A percentile compares a stretch with the other conserved stretches of the same genome.
These are phyloP conservation scores for Colletotrichum destructivum DNA, from an alignment of 2,329 filamentous ascomycete genomes.

Conservation along the genomic window DNA sequence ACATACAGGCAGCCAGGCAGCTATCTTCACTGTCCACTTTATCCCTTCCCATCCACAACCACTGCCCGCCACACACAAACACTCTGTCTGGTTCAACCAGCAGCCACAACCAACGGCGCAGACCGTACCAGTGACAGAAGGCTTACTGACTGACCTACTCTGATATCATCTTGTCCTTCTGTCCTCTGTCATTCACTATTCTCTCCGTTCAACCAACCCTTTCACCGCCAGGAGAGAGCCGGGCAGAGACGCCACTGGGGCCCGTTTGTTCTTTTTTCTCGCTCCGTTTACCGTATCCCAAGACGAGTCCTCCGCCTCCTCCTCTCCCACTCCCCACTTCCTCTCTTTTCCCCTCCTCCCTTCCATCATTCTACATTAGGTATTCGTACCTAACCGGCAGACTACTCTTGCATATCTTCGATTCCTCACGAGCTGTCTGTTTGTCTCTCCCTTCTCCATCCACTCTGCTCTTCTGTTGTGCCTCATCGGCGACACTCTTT, in stretches of 20 bases:
- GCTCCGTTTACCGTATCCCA: conserved; percentile 13
- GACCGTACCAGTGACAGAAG: background rate
- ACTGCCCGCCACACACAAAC: too few species aligned
- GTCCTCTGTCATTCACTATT: background rate
- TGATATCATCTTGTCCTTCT: background rate
- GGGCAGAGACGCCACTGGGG: background rate
- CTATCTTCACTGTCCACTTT: background rate
- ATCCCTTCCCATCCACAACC: background rate
- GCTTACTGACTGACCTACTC: background rate
- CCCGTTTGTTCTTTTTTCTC: conserved; percentile 3
- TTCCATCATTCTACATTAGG: background rate
- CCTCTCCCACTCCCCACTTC: conserved; percentile 12
- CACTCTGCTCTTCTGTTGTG: conserved; percentile 5
- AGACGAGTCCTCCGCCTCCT: background rate
- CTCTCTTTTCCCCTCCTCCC: conserved; percentile 5
- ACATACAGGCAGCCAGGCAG: background rate
- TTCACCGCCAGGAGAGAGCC: background rate
- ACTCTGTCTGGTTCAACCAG: background rate
- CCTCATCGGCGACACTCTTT: conserved; percentile 16
- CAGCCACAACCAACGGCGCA: conserved; percentile 1
- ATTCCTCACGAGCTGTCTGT: background rate
- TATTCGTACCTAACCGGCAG: too few species aligned
- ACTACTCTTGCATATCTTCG: too few species aligned
- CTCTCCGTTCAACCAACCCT: background rate
- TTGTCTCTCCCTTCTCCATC: background rate